Conservation (phyloP, 2,329 filamentous ascomycete genomes). For the Aspergillaceae sp. region DNA sequence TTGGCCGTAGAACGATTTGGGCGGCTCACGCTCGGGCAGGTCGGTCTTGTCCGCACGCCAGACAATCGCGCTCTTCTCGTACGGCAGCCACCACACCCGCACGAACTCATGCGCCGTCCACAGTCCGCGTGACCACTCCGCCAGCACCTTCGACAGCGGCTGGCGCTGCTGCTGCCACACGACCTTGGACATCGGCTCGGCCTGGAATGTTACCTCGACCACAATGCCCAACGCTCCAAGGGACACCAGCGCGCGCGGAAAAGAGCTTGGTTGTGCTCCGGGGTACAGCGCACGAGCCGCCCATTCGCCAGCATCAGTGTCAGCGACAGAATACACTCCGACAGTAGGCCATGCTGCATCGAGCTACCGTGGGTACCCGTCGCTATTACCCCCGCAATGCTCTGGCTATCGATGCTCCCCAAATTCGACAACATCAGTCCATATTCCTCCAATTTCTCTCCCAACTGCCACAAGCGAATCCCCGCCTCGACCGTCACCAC, state of each 20-base stretch:
- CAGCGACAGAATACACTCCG: conserved; percentile 64
- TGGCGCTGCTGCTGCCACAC: conserved; percentile 77
- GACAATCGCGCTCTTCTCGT: conserved; percentile 75
- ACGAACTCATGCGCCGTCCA: conserved; percentile 86
- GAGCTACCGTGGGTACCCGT: conserved; percentile 93
- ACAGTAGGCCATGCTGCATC: conserved; percentile 72
- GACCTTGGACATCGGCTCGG: conserved; percentile 73
- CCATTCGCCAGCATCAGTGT: conserved; percentile 78
- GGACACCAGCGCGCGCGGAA: conserved; percentile 84
- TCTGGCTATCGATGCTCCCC: conserved; percentile 92
- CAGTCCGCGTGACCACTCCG: conserved; percentile 61
- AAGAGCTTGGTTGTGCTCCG: conserved; percentile 61
- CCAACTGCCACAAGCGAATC: conserved; percentile 69
- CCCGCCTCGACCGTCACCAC: conserved; percentile 76
- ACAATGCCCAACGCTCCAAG: conserved; percentile 87
- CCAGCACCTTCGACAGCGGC: conserved; percentile 58
- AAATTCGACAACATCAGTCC: conserved; percentile 84
- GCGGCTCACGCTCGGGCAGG: conserved; percentile 51
- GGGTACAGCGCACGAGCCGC: conserved; percentile 59
- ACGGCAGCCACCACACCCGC: conserved; percentile 95
- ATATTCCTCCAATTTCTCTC: conserved; percentile 61
- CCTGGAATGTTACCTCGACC: conserved; percentile 76
- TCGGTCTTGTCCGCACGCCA: conserved; percentile 80
- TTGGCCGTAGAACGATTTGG: conserved; percentile 70
- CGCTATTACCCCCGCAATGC: conserved; percentile 80